phyloP scores from a whole-genome alignment of 2,329 filamentous ascomycete genomes.

The Rhynchosporium graminicola region DNA sequence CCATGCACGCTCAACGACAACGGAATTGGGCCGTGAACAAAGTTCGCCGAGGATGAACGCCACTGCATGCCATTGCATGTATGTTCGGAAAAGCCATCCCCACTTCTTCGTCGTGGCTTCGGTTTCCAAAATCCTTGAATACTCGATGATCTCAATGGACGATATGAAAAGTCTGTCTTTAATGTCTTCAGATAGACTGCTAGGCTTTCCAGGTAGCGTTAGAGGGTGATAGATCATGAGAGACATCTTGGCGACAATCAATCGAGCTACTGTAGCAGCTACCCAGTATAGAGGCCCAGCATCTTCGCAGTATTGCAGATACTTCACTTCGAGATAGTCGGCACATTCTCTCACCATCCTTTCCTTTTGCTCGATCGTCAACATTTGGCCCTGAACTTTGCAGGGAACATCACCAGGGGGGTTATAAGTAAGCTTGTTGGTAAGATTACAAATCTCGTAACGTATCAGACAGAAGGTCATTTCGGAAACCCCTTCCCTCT shows the following conservation, averaged over 20 bases:
- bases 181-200: constrained; percentile 40
- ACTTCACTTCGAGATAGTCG: constrained; percentile 37
- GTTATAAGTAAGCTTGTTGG: constrained; percentile 33
- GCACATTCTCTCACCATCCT: constrained; percentile 38
- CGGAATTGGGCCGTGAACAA: constrained; percentile 41
- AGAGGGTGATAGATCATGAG: constrained; percentile 43
- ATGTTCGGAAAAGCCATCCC: constrained; percentile 45
- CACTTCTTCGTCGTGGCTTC: constrained; percentile 44
- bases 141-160: constrained; percentile 46
- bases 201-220: constrained; percentile 34
- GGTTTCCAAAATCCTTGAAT: constrained; percentile 43
- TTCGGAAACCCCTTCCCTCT: constrained; percentile 41
- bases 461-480: constrained; percentile 44
- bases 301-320: constrained; percentile 42
- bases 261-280: constrained; percentile 45
- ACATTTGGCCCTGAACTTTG: constrained; percentile 8
- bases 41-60: constrained; percentile 47
- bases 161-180: constrained; percentile 43
- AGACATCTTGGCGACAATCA: constrained; percentile 45
- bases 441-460: constrained; percentile 39
- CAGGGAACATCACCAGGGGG: constrained; percentile 28
- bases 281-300: constrained; percentile 53
- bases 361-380: constrained; percentile 39
- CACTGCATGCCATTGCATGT: constrained; percentile 49
- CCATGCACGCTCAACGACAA: constrained; percentile 46